These are phyloP conservation scores for Trypanosoma mega DNA, from an alignment of 208 protist species.

Conservation along the genomic window DNA sequence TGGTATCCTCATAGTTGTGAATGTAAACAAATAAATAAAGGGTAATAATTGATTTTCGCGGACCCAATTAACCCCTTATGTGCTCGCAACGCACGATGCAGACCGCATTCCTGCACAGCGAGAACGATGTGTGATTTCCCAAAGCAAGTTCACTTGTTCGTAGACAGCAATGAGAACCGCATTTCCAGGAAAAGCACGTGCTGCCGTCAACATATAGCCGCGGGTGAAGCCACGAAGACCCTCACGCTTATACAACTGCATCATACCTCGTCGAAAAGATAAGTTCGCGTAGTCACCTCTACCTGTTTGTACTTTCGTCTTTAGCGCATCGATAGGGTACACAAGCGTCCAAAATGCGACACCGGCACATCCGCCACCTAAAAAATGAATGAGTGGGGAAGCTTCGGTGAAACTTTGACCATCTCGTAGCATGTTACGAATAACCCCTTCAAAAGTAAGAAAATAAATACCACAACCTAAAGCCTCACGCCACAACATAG, in stretches of 20 bases:
- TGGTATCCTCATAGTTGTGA: not conserved
- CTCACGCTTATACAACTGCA: slow-evolving; percentile 78
- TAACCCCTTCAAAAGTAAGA: slow-evolving; percentile 77
- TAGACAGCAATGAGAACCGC: slow-evolving; percentile 90
- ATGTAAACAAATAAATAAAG: not conserved
- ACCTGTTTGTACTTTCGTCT: slow-evolving; percentile 90
- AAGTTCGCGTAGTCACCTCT: slow-evolving; percentile 77
- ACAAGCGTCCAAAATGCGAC: slow-evolving; percentile 89
- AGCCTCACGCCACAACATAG: slow-evolving; percentile 88
- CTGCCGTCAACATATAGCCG: slow-evolving; percentile 82
- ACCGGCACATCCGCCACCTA: slow-evolving; percentile 86
- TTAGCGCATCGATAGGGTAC: slow-evolving; percentile 89
- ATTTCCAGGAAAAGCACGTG: slow-evolving; percentile 91
- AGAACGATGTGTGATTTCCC: slow-evolving; percentile 30
- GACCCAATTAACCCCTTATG: slow-evolving; percentile 12
- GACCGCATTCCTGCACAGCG: slow-evolving; percentile 4
- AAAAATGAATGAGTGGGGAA: slow-evolving; percentile 70
- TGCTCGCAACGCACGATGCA: slow-evolving; percentile 15
- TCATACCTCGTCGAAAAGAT: slow-evolving; percentile 69
- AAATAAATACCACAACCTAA: slow-evolving; percentile 88
- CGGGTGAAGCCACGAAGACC: slow-evolving; percentile 84
- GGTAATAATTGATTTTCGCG: not conserved
- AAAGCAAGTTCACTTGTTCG: slow-evolving; percentile 76
- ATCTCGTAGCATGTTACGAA: slow-evolving; percentile 61
- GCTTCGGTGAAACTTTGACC: slow-evolving; percentile 71